Percentiles rank a stretch among this genome's conserved stretches.
phyloP scores from a whole-genome alignment of 2,329 filamentous ascomycete genomes.

The Tolypocladium ovalisporum region DNA sequence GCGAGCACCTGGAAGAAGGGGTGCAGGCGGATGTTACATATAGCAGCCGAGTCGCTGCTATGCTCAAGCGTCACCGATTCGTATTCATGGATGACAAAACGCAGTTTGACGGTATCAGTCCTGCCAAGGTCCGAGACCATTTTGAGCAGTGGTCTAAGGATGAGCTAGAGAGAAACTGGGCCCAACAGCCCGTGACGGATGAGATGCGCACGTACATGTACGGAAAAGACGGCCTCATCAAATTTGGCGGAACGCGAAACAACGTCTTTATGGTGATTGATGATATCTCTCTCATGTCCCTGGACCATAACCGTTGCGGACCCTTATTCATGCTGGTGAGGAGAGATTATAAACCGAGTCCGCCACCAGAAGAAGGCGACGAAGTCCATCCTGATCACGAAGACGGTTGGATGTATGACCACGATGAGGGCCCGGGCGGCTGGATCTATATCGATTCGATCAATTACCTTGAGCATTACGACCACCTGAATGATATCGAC shows the following conservation, averaged over 20 bases:
- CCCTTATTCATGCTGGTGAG: neutral
- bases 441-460: neutral
- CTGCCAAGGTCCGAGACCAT: neutral
- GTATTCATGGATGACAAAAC: neutral
- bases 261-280: neutral
- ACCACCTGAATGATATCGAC: neutral
- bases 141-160: neutral
- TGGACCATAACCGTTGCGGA: neutral
- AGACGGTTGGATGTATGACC: neutral
- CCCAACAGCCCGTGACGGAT: neutral
- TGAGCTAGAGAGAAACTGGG: neutral
- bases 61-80: neutral
- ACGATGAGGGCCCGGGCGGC: neutral
- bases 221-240: neutral
- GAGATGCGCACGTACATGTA: neutral
- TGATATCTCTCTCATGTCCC: neutral
- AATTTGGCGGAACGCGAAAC: neutral
- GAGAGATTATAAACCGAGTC: neutral
- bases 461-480: neutral
- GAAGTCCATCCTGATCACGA: neutral
- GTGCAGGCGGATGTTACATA: neutral
- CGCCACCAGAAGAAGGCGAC: neutral
- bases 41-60: neutral
- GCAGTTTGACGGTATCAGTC: neutral
- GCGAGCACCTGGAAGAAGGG: neutral